phyloP scores from a whole-genome alignment of 1,284 basidiomycete genomes.

The Microbotryum scabiosae region DNA sequence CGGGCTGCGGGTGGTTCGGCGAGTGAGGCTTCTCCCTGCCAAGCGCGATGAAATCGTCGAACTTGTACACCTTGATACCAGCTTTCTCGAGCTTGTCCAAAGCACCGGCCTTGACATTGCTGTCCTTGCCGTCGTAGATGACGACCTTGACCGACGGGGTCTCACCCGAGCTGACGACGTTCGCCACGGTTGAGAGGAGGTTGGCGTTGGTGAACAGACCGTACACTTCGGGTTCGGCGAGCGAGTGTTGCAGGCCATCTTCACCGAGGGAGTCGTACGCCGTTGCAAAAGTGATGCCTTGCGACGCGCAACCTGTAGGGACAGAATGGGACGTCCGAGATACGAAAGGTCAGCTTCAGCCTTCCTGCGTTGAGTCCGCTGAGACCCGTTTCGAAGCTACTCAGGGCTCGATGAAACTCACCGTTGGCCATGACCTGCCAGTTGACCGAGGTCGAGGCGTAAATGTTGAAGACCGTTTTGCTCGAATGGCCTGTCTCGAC shows the following conservation, averaged over 20 bases:
- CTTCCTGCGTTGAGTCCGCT: no score
- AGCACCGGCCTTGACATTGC: conserved; percentile 41
- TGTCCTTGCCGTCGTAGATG: conserved; percentile 76
- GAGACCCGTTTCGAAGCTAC: not conserved
- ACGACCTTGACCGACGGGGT: conserved; percentile 58
- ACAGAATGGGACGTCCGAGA: not conserved
- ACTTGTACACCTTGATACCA: conserved; percentile 47
- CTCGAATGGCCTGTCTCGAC: conserved; percentile 61
- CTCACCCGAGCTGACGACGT: conserved; percentile 39
- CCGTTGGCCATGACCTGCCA: conserved; percentile 82
- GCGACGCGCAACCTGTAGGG: conserved; percentile 54
- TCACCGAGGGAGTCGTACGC: conserved; percentile 92
- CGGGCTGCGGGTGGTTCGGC: conserved; percentile 51
- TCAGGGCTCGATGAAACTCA: not conserved
- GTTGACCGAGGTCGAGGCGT: conserved; percentile 56
- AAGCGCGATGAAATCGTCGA: conserved; percentile 60
- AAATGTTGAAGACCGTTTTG: conserved; percentile 82
- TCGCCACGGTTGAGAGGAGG: conserved; percentile 57
- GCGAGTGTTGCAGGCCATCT: conserved; percentile 58
- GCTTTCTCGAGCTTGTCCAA: conserved; percentile 50
- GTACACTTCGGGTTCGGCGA: conserved; percentile 79
- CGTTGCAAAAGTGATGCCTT: conserved; percentile 73
- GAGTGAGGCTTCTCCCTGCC: conserved; percentile 54
- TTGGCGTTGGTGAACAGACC: conserved; percentile 89
- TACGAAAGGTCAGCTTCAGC: no score